Percentiles rank a stretch among this genome's conserved stretches.
These are phyloP conservation scores for Hypoxylon sp. DNA, from an alignment of 2,329 filamentous ascomycete genomes.

Conservation along the genomic window DNA sequence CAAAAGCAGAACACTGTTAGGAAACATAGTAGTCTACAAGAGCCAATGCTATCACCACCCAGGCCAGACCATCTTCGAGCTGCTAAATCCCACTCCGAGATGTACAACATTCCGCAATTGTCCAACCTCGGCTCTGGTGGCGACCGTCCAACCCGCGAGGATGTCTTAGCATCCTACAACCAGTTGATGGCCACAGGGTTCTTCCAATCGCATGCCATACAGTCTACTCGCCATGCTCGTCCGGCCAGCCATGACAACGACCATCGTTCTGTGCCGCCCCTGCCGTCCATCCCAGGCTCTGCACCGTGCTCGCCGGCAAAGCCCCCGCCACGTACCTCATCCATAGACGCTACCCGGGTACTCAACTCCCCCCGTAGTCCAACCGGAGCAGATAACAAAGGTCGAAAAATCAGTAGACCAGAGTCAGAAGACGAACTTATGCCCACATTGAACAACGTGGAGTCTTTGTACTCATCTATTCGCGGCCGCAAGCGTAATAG, in stretches of 20 bases:
- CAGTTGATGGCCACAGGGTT: constrained; percentile 70
- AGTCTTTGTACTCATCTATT: constrained; percentile 46
- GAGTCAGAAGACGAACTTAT: constrained; percentile 18
- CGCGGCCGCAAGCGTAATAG: constrained; percentile 67
- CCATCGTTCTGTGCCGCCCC: constrained; percentile 22
- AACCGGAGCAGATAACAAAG: constrained; percentile 25
- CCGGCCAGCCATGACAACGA: constrained; percentile 37
- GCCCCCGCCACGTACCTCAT: constrained; percentile 45
- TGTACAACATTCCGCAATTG: constrained; percentile 46
- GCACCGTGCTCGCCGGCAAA: constrained; percentile 37
- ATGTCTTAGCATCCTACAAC: constrained; percentile 70
- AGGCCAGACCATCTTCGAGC: constrained; percentile 41
- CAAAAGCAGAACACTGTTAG: constrained; percentile 44
- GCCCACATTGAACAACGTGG: constrained; percentile 34
- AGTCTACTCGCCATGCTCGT: constrained; percentile 66
- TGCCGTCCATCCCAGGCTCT: constrained; percentile 45
- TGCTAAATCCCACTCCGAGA: constrained; percentile 51
- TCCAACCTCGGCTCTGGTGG: constrained; percentile 28
- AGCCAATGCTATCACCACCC: constrained; percentile 39
- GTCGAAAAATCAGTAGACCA: constrained; percentile 9
- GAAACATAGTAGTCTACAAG: constrained; percentile 54
- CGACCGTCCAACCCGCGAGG: constrained; percentile 60
- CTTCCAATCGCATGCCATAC: constrained; percentile 71
- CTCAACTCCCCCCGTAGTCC: constrained; percentile 27
- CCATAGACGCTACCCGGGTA: constrained; percentile 29